Conservation (phyloP, 2,329 filamentous ascomycete genomes). For the Sphaerulina musiva region DNA sequence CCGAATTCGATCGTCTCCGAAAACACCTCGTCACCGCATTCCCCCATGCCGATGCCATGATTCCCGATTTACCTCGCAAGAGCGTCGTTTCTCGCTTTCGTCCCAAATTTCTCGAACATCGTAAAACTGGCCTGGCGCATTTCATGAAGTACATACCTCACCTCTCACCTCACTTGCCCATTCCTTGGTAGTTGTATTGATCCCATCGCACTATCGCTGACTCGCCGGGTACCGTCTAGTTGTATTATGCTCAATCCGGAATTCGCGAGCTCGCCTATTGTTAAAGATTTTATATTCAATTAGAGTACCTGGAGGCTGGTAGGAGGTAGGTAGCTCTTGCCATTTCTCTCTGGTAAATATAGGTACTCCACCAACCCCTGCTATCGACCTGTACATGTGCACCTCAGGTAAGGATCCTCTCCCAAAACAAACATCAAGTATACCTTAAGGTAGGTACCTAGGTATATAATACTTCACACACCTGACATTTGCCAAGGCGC, state of each 20-base stretch:
- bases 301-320: background rate
- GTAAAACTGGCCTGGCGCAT: conserved; percentile 76
- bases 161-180: background rate
- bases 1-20: conserved; percentile 83
- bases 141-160: conserved; percentile 71
- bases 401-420: too few relatives aligned
- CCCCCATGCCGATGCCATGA: conserved; percentile 73
- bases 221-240: too few relatives aligned
- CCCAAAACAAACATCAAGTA: too few relatives aligned
- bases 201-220: too few relatives aligned
- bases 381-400: too few relatives aligned
- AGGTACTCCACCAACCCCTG: too few relatives aligned
- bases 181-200: conserved; percentile 1
- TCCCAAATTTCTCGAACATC: conserved; percentile 75
- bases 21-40: conserved; percentile 69
- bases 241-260: conserved; percentile 79
- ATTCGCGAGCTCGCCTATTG: conserved; percentile 81
- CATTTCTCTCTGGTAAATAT: too few relatives aligned
- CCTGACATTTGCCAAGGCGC: too few relatives aligned
- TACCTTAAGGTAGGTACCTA: too few relatives aligned
- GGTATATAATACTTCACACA: too few relatives aligned
- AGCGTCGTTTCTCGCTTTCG: conserved; percentile 76
- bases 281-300: conserved; percentile 80
- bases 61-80: conserved; percentile 87
- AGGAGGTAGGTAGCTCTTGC: too few relatives aligned